These are phyloP conservation scores for Hortiboletus flavorubellus DNA, from an alignment of 768 basidiomycete species.

Conservation along the genomic window DNA sequence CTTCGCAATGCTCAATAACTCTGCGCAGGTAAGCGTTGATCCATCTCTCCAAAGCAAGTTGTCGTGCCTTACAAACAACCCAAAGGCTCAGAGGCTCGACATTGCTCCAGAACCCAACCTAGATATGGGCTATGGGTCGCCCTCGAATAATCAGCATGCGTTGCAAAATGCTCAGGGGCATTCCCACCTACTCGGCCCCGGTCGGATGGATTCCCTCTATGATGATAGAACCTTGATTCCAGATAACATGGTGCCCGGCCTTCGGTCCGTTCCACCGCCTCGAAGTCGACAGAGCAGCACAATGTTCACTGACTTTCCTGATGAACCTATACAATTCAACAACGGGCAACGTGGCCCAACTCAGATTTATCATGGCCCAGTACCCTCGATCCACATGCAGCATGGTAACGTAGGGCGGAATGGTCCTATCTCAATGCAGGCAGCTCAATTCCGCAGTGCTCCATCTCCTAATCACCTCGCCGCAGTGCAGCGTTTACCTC, in stretches of 20 bases:
- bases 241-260: conserved; percentile 82
- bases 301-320: conserved; percentile 56
- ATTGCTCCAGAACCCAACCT: conserved; percentile 22
- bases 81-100: conserved; percentile 25
- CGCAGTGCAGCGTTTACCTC: conserved; percentile 63
- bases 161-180: conserved; percentile 43
- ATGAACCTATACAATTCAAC: conserved; percentile 63
- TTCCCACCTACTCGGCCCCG: conserved; percentile 36
- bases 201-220: conserved; percentile 64
- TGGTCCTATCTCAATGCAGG: conserved; percentile 53
- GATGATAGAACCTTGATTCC: conserved; percentile 79
- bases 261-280: conserved; percentile 63
- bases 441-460: conserved; percentile 64
- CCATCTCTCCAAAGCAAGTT: background rate
- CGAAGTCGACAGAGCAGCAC: conserved; percentile 54
- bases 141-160: conserved; percentile 33
- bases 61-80: conserved; percentile 14
- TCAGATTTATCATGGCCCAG: conserved; percentile 51
- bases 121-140: conserved; percentile 25
- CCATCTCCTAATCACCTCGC: conserved; percentile 58
- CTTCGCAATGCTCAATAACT: conserved; percentile 76
- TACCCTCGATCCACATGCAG: conserved; percentile 48
- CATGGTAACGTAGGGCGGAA: conserved; percentile 50
- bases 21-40: conserved; percentile 57
- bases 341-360: conserved; percentile 56